A percentile compares a stretch with the other conserved stretches of the same genome.
Conservation (phyloP, 805 yeast species). For the Ogataea allantospora region DNA sequence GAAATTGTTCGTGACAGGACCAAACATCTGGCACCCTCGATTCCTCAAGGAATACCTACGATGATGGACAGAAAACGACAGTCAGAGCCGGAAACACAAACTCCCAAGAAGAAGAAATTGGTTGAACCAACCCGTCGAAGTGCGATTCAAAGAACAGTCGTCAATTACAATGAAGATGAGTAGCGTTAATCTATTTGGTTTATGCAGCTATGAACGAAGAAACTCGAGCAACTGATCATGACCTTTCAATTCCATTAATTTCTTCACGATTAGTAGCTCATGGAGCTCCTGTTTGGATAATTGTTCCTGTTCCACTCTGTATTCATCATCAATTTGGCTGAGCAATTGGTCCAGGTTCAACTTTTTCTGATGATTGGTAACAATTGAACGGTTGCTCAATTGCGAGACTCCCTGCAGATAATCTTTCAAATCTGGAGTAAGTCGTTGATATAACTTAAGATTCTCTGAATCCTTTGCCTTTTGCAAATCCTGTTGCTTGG, state of each 20-base stretch:
- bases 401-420: slow-evolving; percentile 32
- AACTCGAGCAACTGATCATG: slow-evolving; percentile 61
- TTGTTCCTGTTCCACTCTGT: slow-evolving; percentile 17
- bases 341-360: slow-evolving; percentile 50
- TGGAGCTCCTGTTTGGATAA: slow-evolving; percentile 41
- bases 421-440: slow-evolving; percentile 28
- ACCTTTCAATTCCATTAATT: slow-evolving; percentile 67
- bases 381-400: slow-evolving; percentile 34
- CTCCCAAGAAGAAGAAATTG: slow-evolving; percentile 22
- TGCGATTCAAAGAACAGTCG: slow-evolving; percentile 33
- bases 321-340: slow-evolving; percentile 33
- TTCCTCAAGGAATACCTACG: slow-evolving; percentile 1
- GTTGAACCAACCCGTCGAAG: slow-evolving; percentile 44
- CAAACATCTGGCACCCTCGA: slow-evolving; percentile 12
- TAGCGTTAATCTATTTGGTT: background rate
- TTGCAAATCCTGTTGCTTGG: slow-evolving; percentile 34
- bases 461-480: slow-evolving; percentile 34
- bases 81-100: slow-evolving; percentile 27
- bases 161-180: slow-evolving; percentile 33
- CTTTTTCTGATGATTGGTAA: slow-evolving; percentile 29
- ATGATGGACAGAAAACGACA: slow-evolving; percentile 2
- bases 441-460: slow-evolving; percentile 31
- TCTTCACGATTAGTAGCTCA: slow-evolving; percentile 55
- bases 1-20: slow-evolving; percentile 28
- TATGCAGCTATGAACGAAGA: slow-evolving; percentile 34